phyloP scores from a whole-genome alignment of 129 eudicot species.

The Ambrosia trifida region DNA sequence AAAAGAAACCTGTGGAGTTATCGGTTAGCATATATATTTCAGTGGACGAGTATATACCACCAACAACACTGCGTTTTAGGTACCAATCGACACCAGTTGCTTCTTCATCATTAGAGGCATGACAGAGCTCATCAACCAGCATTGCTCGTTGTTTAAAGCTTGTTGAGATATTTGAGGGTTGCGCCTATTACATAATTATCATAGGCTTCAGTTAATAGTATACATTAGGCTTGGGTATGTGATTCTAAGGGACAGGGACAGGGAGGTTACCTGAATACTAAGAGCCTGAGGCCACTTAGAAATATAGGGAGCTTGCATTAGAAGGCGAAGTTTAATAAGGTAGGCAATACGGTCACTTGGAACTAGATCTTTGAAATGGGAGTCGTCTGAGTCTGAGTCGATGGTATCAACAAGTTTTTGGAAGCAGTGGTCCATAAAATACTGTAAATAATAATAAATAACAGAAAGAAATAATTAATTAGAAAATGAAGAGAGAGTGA shows the following conservation, averaged over 20 bases:
- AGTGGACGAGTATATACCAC: conserved; percentile 80
- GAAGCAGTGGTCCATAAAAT: conserved; percentile 91
- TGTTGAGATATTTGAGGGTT: conserved; percentile 67
- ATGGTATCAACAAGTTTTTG: conserved; percentile 72
- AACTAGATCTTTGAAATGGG: conserved; percentile 48
- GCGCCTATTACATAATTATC: no score
- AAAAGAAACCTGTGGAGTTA: conserved; percentile 76
- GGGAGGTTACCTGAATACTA: conserved; percentile 61
- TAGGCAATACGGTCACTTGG: conserved; percentile 79
- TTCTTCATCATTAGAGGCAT: conserved; percentile 84
- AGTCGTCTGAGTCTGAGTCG: conserved; percentile 61
- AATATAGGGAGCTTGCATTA: conserved; percentile 82
- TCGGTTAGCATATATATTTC: conserved; percentile 92
- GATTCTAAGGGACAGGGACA: no score
- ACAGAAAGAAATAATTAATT: background rate
- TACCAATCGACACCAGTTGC: conserved; percentile 78
- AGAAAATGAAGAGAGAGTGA: background rate
- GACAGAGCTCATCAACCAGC: conserved; percentile 95
- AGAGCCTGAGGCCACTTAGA: conserved; percentile 96
- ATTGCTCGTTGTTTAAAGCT: conserved; percentile 95
- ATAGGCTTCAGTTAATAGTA: no score
- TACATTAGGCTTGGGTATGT: no score
- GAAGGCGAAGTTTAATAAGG: conserved; percentile 72
- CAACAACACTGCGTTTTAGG: conserved; percentile 82
- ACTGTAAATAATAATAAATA: conserved; percentile 39